Evolutionary conservation across 176 grass and related monocot species (phyloP), one percentile per base, ranked within the genome.

Genomic region (Rhynchospora pubera): DNA sequence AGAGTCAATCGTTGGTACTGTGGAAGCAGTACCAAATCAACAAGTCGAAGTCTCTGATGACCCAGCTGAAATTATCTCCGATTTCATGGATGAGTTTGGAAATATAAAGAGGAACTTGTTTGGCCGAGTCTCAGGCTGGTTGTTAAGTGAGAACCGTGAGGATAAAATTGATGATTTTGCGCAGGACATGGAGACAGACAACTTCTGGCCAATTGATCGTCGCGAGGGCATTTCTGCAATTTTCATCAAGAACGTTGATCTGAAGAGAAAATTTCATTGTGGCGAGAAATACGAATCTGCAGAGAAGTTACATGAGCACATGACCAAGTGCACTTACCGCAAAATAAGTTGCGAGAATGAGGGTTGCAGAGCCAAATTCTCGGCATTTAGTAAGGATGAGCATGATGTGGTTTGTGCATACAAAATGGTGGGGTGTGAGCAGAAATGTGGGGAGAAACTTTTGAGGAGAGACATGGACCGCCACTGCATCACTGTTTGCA

Each of bases 121-220:
- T 5, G 86, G 91, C 51, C 86, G 93, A 62, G 94, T 97, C 56
- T 94, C 94, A 43, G 90, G 88, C 71, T 97, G 94, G 92, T 48
- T 97, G 50, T 39, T 94, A 57, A 94, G 87, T 5, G 90, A 97
- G 45, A 92, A 51, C 64, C 92, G 92, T 1, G 94, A 97, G 51
- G 94, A 97, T 15, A 97, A 97, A 89, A 94, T 97, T 50, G 94
- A 97, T 3, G 92, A 97, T 47, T 97, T 97, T 80, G 88, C 88
- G 9, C 92, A 94, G 57, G 94, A 94, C 52, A 94, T 94, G 90
- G 94, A 94, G 73, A 91, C 82, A 53, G 91, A 91, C 16, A 79
- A 50, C 10, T 97, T 97, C 85, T 97, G 94, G 94, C 79, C 90
- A 0, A 55, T 94, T 4, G 92, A 94, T 4, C 83, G 94, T 42